Base-by-base conservation (phyloP, 805 yeast genomes). In the Cyberlindnera petersonii region DNA sequence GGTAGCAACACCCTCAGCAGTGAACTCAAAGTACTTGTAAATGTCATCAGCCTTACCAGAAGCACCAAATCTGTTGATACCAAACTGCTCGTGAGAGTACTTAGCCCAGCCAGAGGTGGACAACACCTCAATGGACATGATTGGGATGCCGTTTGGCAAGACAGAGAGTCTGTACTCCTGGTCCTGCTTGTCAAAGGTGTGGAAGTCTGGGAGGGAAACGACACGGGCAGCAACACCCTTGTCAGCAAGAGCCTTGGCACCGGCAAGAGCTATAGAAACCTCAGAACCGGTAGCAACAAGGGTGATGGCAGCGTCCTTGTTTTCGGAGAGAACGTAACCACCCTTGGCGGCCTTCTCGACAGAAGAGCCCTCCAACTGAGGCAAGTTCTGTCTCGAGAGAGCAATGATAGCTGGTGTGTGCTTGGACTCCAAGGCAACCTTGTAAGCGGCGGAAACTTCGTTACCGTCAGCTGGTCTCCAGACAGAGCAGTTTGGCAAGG, bases 391-490 rank as follows among this genome's bases (percentile, higher is more conserved):
- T 81, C 94, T 82, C 47, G 91, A 75, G 53, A 84, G 69, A 49
- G 91, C 89, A 60, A 84, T 69, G 54, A 84, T 66, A 47, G 83
- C 72, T 56, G 94, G 94, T 32, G 89, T 82, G 50, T 67, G 64
- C 39, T 66, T 74, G 33, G 81, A 69, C 59, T 68, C 73, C 48
- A 84, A 56, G 35, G 93, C 80, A 48, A 69, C 71, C 62, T 71
- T 66, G 73, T 84, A 84, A 47, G 94, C 86, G 59, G 91, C 94
- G 51, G 89, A 79, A 36, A 79, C 77, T 68, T 85, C 95, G 64
- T 85, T 84, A 74, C 93, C 91, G 63, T 85, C 95, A 58, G 93
- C 93, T 53, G 95, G 94, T 79, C 95, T 83, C 91, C 91, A 84
- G 43, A 84, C 93, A 60, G 77, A 72, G 54, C 80, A 58, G 73